A percentile compares a stretch with the other conserved stretches of the same genome.
phyloP scores from a whole-genome alignment of 2,329 filamentous ascomycete genomes.

The Cytospora mali region DNA sequence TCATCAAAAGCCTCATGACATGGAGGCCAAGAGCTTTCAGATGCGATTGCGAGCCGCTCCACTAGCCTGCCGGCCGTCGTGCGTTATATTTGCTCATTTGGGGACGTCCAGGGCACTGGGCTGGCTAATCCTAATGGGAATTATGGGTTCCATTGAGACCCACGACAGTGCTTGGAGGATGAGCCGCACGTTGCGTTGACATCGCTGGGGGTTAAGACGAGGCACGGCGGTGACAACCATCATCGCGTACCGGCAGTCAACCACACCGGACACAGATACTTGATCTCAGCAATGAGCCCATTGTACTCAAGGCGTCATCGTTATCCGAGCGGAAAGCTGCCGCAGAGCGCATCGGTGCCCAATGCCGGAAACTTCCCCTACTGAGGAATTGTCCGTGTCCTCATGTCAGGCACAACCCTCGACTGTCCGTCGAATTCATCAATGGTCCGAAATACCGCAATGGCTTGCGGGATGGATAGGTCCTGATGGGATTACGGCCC shows the following conservation, averaged over 20 bases:
- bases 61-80: slow-evolving; percentile 17
- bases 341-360: slow-evolving; percentile 23
- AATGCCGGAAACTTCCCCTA: slow-evolving; percentile 11
- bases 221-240: slow-evolving; percentile 14
- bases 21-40: slow-evolving; percentile 2
- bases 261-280: slow-evolving; percentile 1
- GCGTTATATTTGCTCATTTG: slow-evolving; percentile 11
- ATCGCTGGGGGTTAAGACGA: slow-evolving; percentile 2
- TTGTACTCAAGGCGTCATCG: slow-evolving; percentile 19
- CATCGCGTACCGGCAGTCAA: slow-evolving; percentile 10
- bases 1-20: slow-evolving; percentile 22
- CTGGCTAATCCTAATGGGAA: slow-evolving; percentile 14
- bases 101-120: slow-evolving; percentile 8
- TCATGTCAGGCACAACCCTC: slow-evolving; percentile 14
- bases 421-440: slow-evolving; percentile 9
- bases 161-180: slow-evolving; percentile 23
- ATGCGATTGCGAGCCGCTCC: slow-evolving; percentile 23
- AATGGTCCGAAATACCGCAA: slow-evolving; percentile 21
- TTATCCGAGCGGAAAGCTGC: slow-evolving; percentile 24
- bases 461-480: slow-evolving; percentile 7
- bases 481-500: background rate
- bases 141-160: slow-evolving; percentile 13
- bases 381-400: slow-evolving; percentile 13
- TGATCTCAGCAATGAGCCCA: slow-evolving; percentile 3
- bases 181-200: slow-evolving; percentile 24